Conservation (phyloP, 768 basidiomycete species). For the Tephrocybe sp. region DNA sequence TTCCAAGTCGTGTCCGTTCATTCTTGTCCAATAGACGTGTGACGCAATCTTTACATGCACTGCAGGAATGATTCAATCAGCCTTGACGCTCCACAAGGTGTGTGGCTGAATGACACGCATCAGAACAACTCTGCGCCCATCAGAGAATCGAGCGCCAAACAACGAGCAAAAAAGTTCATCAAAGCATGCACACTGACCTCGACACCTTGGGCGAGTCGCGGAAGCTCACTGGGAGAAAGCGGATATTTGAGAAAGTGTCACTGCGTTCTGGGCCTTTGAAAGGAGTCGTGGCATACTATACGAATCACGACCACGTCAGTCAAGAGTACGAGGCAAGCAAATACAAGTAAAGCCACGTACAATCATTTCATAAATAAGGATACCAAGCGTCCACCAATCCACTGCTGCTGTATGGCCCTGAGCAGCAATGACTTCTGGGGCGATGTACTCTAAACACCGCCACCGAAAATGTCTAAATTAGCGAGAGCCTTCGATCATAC, state of each 20-base stretch:
- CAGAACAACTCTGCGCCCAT: slow-evolving; percentile 23
- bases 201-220: slow-evolving; percentile 81
- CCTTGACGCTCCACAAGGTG: slow-evolving; percentile 14
- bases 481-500: slow-evolving; percentile 18
- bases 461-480: slow-evolving; percentile 24
- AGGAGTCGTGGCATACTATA: slow-evolving; percentile 94
- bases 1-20: slow-evolving; percentile 84
- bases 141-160: slow-evolving; percentile 7
- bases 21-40: slow-evolving; percentile 88
- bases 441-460: slow-evolving; percentile 83
- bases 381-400: slow-evolving; percentile 99
- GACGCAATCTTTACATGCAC: slow-evolving; percentile 87
- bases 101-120: slow-evolving; percentile 15
- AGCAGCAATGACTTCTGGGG: slow-evolving; percentile 96
- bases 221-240: slow-evolving; percentile 81
- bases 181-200: slow-evolving; percentile 42
- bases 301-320: slow-evolving; percentile 30
- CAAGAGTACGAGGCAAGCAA: slow-evolving; percentile 27
- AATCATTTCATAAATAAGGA: slow-evolving; percentile 99
- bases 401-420: slow-evolving; percentile 97
- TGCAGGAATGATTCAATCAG: slow-evolving; percentile 29
- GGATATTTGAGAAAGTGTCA: slow-evolving; percentile 96
- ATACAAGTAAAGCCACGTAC: slow-evolving; percentile 52
- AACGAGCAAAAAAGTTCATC: slow-evolving; percentile 12
- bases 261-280: slow-evolving; percentile 96